A percentile compares a stretch with the other conserved stretches of the same genome.
Evolutionary conservation across 805 yeast species (phyloP).

Genomic region (Brettanomyces anomalus): DNA sequence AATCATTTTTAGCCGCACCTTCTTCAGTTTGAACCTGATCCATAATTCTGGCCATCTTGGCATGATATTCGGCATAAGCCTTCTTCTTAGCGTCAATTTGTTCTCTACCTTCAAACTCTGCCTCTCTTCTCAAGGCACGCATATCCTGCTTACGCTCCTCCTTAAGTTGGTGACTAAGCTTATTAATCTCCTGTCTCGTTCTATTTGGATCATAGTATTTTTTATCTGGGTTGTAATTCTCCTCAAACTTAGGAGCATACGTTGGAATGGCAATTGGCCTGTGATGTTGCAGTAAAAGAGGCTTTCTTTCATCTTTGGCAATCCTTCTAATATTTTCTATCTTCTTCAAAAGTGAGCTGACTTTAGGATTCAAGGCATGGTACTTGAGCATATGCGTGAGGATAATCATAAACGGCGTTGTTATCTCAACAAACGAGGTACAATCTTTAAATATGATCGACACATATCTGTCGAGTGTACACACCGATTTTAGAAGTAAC

Average conservation of each 20-base stretch:
- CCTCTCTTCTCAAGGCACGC: slow-evolving; percentile 85
- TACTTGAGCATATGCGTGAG: slow-evolving; percentile 31
- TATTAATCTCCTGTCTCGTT: slow-evolving; percentile 72
- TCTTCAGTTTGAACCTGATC: slow-evolving; percentile 87
- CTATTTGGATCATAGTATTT: slow-evolving; percentile 82
- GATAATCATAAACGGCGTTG: slow-evolving; percentile 36
- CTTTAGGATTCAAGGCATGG: slow-evolving; percentile 26
- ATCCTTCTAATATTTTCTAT: slow-evolving; percentile 42
- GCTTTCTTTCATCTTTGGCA: slow-evolving; percentile 43
- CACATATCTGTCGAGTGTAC: slow-evolving; percentile 25
- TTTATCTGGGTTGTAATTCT: slow-evolving; percentile 91
- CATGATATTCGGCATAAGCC: slow-evolving; percentile 72
- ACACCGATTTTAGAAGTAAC: slow-evolving; percentile 27
- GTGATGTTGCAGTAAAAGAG: slow-evolving; percentile 76
- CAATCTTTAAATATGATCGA: slow-evolving; percentile 50
- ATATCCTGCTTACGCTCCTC: slow-evolving; percentile 83
- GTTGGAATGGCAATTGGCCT: slow-evolving; percentile 78
- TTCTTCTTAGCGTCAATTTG: slow-evolving; percentile 70
- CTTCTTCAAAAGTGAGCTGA: slow-evolving; percentile 32
- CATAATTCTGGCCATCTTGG: slow-evolving; percentile 79
- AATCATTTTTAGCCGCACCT: slow-evolving; percentile 90
- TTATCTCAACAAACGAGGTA: slow-evolving; percentile 51
- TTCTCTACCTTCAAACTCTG: slow-evolving; percentile 80
- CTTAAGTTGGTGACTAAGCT: slow-evolving; percentile 78
- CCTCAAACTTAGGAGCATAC: slow-evolving; percentile 86